These are phyloP conservation scores for Populus ilicifolia DNA, from an alignment of 345 rosid genomes.

Conservation along the genomic window DNA sequence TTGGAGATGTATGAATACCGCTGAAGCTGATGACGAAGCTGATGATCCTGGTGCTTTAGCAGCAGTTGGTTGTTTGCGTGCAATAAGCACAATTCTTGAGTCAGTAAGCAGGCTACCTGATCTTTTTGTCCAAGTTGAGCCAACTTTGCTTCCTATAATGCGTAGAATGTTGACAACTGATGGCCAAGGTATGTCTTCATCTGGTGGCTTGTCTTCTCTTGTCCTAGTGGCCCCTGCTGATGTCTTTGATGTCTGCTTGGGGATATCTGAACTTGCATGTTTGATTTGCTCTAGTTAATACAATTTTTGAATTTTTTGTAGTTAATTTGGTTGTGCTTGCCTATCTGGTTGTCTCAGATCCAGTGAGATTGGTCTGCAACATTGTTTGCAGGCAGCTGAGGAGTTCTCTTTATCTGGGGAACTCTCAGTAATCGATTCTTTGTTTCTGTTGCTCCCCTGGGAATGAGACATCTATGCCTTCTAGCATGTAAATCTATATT, in stretches of 20 bases:
- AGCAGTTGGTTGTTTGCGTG: conserved; percentile 95
- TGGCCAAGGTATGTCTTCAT: conserved; percentile 66
- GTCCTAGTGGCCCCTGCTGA: neutral
- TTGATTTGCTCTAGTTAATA: neutral
- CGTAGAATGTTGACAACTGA: conserved; percentile 91
- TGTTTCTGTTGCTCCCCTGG: neutral
- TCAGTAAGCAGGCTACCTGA: conserved; percentile 90
- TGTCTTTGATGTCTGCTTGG: neutral
- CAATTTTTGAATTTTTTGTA: neutral
- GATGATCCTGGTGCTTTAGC: conserved; percentile 96
- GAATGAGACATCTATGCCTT: neutral
- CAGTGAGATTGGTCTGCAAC: neutral
- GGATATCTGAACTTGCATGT: neutral
- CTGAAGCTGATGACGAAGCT: conserved; percentile 73
- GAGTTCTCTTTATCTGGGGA: neutral
- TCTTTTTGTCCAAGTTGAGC: conserved; percentile 81
- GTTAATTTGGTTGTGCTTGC: neutral
- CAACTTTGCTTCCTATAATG: conserved; percentile 87
- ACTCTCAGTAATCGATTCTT: neutral
- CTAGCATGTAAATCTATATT: neutral
- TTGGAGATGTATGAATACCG: conserved; percentile 92
- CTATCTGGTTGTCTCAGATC: neutral
- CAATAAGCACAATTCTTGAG: conserved; percentile 92
- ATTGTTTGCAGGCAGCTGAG: neutral
- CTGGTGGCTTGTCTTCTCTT: neutral